These are phyloP conservation scores for Lipomyces yamanashiensis DNA, from an alignment of 805 yeast species.

Conservation along the genomic window DNA sequence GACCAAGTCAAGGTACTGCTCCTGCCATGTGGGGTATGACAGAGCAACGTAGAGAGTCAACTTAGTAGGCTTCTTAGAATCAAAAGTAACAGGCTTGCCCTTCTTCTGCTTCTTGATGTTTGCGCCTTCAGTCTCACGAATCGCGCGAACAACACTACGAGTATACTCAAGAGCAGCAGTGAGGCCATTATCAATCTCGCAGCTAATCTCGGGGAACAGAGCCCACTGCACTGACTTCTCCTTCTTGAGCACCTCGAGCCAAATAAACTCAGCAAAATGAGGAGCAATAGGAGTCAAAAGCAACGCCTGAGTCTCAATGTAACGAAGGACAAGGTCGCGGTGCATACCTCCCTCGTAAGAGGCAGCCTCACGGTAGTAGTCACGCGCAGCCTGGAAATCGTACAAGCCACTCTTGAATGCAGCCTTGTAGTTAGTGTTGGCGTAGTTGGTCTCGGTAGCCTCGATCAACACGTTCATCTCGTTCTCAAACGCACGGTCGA, in stretches of 20 bases:
- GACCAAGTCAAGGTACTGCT: conserved; percentile 77
- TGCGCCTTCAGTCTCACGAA: conserved; percentile 91
- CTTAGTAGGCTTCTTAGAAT: conserved; percentile 70
- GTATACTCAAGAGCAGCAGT: conserved; percentile 78
- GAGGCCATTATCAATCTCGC: conserved; percentile 64
- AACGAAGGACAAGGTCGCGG: conserved; percentile 75
- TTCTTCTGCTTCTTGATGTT: conserved; percentile 83
- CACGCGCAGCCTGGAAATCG: conserved; percentile 94
- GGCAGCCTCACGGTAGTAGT: conserved; percentile 87
- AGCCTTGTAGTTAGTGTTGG: conserved; percentile 75
- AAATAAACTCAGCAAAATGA: conserved; percentile 89
- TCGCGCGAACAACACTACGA: conserved; percentile 74
- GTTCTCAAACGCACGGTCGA: conserved; percentile 87
- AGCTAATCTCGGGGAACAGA: conserved; percentile 75
- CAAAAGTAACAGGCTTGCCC: conserved; percentile 79
- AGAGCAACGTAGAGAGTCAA: conserved; percentile 74
- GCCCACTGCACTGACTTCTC: conserved; percentile 71
- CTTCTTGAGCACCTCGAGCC: conserved; percentile 78
- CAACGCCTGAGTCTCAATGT: conserved; percentile 84
- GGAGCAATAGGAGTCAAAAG: conserved; percentile 92
- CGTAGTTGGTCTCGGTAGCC: conserved; percentile 72
- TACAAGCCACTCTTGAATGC: conserved; percentile 91
- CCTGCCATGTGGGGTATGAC: conserved; percentile 91
- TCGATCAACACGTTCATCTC: conserved; percentile 86
- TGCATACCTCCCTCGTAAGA: conserved; percentile 69